phyloP scores from a whole-genome alignment of 257 asterid species.

The Oldenlandia corymbosa region DNA sequence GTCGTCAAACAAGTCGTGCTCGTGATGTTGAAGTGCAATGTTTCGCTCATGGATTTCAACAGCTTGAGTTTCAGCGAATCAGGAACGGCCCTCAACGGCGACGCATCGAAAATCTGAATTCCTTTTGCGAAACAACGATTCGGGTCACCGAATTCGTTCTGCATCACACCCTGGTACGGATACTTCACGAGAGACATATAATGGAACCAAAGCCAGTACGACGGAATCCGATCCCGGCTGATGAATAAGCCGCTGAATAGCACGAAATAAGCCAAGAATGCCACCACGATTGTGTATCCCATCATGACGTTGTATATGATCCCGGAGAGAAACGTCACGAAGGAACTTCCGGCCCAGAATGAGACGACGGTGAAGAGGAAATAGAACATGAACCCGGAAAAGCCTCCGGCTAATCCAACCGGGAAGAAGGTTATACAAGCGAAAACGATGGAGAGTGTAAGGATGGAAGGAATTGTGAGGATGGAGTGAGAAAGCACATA shows the following conservation, averaged over 20 bases:
- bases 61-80: slow-evolving; percentile 30
- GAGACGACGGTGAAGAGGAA: slow-evolving; percentile 31
- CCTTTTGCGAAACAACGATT: slow-evolving; percentile 31
- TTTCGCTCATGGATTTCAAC: slow-evolving; percentile 29
- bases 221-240: slow-evolving; percentile 30
- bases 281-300: slow-evolving; percentile 36
- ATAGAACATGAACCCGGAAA: slow-evolving; percentile 33
- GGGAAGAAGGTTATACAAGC: slow-evolving; percentile 31
- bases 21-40: slow-evolving; percentile 27
- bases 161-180: slow-evolving; percentile 39
- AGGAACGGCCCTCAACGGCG: slow-evolving; percentile 26
- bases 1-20: slow-evolving; percentile 33
- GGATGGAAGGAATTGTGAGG: slow-evolving; percentile 32
- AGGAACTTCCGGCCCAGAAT: slow-evolving; percentile 41
- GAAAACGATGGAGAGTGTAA: slow-evolving; percentile 27
- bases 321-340: slow-evolving; percentile 43
- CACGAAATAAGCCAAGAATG: slow-evolving; percentile 34
- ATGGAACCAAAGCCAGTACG: slow-evolving; percentile 43
- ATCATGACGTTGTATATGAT: slow-evolving; percentile 32
- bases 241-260: slow-evolving; percentile 39
- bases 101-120: slow-evolving; percentile 30
- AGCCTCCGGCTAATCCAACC: slow-evolving; percentile 37
- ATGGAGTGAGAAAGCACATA: slow-evolving; percentile 41
- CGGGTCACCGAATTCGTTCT: slow-evolving; percentile 34
- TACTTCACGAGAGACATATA: slow-evolving; percentile 36